Percentiles rank a stretch among this genome's conserved stretches.
phyloP scores from a whole-genome alignment of 2,329 filamentous ascomycete species.

The Lasiodiplodia citricola region DNA sequence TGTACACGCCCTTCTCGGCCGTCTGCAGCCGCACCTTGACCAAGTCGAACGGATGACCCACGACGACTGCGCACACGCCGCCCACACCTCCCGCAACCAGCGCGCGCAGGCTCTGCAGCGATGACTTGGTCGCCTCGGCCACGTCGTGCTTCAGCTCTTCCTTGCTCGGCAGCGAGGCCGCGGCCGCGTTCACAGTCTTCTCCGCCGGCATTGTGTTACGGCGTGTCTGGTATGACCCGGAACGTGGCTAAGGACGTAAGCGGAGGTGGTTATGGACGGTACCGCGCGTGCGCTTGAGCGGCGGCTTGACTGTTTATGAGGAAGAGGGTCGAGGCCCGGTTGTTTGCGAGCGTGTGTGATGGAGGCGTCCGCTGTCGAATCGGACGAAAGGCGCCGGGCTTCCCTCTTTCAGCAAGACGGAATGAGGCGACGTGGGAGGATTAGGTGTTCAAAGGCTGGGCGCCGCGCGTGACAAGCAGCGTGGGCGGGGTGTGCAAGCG shows the following conservation, averaged over 20 bases:
- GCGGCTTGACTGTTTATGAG: background rate
- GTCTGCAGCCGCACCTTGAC: constrained; percentile 98
- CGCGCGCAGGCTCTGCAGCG: constrained; percentile 73
- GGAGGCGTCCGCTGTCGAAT: background rate
- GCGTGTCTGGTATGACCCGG: background rate
- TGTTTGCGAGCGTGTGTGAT: background rate
- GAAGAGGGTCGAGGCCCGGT: background rate
- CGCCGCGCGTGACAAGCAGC: background rate
- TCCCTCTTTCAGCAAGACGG: constrained; percentile 14
- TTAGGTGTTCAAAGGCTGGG: background rate
- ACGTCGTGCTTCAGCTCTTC: constrained; percentile 60
- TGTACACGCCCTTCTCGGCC: constrained; percentile 91
- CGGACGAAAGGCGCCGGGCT: constrained; percentile 16
- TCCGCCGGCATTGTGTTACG: constrained; percentile 1
- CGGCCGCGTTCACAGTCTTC: constrained; percentile 2
- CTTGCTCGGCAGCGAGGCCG: constrained; percentile 26
- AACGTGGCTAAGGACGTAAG: background rate
- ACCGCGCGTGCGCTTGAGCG: background rate
- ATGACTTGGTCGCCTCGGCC: constrained; percentile 56
- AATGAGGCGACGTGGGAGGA: background rate
- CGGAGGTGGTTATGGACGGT: background rate
- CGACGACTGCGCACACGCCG: constrained; percentile 89
- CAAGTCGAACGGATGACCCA: constrained; percentile 94
- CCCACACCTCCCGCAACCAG: constrained; percentile 90
- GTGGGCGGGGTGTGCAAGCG: background rate